These are phyloP conservation scores for Nephelium lappaceum DNA, from an alignment of 345 rosid species.

Conservation along the genomic window DNA sequence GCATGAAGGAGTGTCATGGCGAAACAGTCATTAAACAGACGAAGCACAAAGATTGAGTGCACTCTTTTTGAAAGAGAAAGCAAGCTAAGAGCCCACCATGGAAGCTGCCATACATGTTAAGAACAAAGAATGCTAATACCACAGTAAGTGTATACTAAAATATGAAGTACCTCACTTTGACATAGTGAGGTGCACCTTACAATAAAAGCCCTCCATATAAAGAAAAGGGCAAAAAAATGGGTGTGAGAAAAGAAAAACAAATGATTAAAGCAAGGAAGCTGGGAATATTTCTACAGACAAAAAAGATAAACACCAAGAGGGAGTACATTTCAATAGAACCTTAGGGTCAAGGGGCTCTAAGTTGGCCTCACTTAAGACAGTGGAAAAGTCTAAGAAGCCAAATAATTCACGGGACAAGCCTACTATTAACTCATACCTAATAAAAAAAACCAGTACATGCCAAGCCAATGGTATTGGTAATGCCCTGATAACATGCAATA, in stretches of 20 bases:
- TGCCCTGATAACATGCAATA: neutral
- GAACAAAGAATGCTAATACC: neutral
- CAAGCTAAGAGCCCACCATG: conserved; percentile 89
- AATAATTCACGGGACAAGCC: no score
- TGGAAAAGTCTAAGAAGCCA: no score
- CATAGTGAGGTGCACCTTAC: neutral
- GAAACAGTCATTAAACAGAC: conserved; percentile 91
- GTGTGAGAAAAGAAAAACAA: neutral
- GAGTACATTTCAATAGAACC: neutral
- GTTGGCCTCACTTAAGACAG: neutral
- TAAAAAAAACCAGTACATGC: neutral
- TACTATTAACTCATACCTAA: neutral
- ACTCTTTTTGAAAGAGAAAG: conserved; percentile 88
- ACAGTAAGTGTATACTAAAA: neutral
- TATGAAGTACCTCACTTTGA: neutral
- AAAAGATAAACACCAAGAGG: neutral
- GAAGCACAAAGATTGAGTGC: conserved; percentile 93
- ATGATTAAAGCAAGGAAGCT: no score
- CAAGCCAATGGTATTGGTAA: conserved; percentile 3
- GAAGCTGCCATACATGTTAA: conserved; percentile 56
- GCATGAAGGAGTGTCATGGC: conserved; percentile 90
- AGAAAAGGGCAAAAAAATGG: neutral
- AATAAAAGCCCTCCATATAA: neutral
- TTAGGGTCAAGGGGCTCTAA: neutral
- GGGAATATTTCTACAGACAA: neutral